phyloP scores from a whole-genome alignment of 345 rosid species.

The Brassica carinata region DNA sequence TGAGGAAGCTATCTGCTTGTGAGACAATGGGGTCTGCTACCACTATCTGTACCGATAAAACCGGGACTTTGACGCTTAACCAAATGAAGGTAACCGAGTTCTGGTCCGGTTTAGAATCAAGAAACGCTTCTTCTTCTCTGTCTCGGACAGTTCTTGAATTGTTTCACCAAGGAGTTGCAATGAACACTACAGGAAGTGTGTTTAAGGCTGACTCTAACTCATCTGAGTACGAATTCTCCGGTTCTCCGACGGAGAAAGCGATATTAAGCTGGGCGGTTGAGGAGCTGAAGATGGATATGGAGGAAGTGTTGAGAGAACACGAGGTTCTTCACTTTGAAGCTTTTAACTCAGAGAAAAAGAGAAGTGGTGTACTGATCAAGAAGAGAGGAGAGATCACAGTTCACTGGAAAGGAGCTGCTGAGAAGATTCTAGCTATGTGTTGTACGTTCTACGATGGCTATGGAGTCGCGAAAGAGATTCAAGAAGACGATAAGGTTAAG shows the following conservation, averaged over 20 bases:
- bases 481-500: conserved; percentile 33
- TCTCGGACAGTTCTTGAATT: conserved; percentile 47
- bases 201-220: conserved; percentile 42
- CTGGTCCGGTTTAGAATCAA: conserved; percentile 58
- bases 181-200: conserved; percentile 67
- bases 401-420: conserved; percentile 89
- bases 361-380: conserved; percentile 56
- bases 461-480: conserved; percentile 45
- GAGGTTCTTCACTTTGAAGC: conserved; percentile 59
- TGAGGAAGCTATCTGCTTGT: conserved; percentile 72
- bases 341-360: conserved; percentile 68
- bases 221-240: conserved; percentile 48
- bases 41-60: conserved; percentile 72
- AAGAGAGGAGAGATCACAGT: conserved; percentile 42
- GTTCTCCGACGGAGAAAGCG: conserved; percentile 77
- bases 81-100: conserved; percentile 64
- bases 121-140: conserved; percentile 26
- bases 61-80: conserved; percentile 80
- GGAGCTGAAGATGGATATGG: conserved; percentile 48
- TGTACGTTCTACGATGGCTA: conserved; percentile 54
- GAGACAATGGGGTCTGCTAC: conserved; percentile 92
- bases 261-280: conserved; percentile 70
- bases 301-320: conserved; percentile 37
- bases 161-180: conserved; percentile 58
- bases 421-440: conserved; percentile 71